These are phyloP conservation scores for Suillus lakei DNA, from an alignment of 768 basidiomycete genomes.

Conservation along the genomic window DNA sequence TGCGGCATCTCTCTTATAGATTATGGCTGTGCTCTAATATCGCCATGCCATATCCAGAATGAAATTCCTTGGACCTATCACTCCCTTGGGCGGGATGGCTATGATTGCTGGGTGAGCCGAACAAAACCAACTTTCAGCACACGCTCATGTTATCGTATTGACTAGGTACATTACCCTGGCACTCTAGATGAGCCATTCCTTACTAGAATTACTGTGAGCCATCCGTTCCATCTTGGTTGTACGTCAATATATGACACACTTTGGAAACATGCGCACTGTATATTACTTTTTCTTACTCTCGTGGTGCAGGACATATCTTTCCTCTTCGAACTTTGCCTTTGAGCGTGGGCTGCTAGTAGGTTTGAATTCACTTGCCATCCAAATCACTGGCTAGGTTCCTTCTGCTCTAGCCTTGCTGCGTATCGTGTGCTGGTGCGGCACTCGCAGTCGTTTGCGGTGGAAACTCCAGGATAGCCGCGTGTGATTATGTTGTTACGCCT, in stretches of 20 bases:
- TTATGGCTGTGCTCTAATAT: conserved; percentile 1
- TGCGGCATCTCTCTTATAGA: conserved; percentile 20
- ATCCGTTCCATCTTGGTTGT: background rate
- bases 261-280: background rate
- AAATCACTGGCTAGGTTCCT: background rate
- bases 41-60: conserved; percentile 35
- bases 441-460: background rate
- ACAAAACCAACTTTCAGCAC: background rate
- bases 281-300: background rate
- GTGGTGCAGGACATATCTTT: background rate
- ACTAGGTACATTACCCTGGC: conserved; percentile 60
- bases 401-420: background rate
- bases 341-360: background rate
- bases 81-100: conserved; percentile 64
- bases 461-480: background rate
- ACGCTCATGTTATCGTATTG: conserved; percentile 12
- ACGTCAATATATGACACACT: background rate
- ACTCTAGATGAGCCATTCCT: conserved; percentile 35
- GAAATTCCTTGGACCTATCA: conserved; percentile 63
- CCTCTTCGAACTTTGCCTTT: background rate
- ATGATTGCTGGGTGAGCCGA: conserved; percentile 70
- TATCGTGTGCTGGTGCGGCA: background rate
- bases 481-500: background rate
- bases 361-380: background rate
- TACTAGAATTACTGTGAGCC: background rate